A percentile compares a stretch with the other conserved stretches of the same genome.
Evolutionary conservation across 805 yeast genomes (phyloP).

Genomic region (Ogataea minuta): DNA sequence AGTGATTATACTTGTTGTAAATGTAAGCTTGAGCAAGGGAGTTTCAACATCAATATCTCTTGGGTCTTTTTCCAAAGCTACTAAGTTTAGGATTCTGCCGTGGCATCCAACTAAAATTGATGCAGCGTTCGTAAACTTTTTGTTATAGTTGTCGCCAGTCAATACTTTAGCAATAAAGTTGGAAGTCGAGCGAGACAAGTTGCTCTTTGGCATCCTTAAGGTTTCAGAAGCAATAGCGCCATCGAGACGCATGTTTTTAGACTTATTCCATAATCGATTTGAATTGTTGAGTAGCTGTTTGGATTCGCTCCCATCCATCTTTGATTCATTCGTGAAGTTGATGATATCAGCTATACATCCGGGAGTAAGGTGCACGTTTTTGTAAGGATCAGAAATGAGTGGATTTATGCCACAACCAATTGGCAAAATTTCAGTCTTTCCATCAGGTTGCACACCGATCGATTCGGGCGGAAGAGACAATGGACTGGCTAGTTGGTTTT

Average conservation of each 20-base stretch:
- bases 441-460: constrained; percentile 32
- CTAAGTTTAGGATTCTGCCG: constrained; percentile 48
- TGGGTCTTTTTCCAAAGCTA: constrained; percentile 37
- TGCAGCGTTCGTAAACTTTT: constrained; percentile 28
- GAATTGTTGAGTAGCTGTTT: constrained; percentile 1
- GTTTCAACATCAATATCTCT: constrained; percentile 41
- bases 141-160: constrained; percentile 31
- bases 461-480: constrained; percentile 33
- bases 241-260: constrained; percentile 12
- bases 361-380: constrained; percentile 51
- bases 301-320: background rate
- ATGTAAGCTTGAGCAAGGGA: constrained; percentile 45
- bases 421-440: constrained; percentile 35
- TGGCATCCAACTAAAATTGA: constrained; percentile 44
- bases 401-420: constrained; percentile 57
- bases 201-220: constrained; percentile 32
- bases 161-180: constrained; percentile 35
- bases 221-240: constrained; percentile 11
- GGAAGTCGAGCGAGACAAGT: constrained; percentile 33
- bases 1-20: constrained; percentile 41
- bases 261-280: constrained; percentile 15
- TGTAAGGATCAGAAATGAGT: constrained; percentile 50
- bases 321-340: constrained; percentile 15
- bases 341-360: constrained; percentile 43
- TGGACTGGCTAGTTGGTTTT: constrained; percentile 41